Evolutionary conservation across 2,329 filamentous ascomycete genomes (phyloP), one percentile per base, ranked within the genome.

Genomic region (Stenocarpella maydis): DNA sequence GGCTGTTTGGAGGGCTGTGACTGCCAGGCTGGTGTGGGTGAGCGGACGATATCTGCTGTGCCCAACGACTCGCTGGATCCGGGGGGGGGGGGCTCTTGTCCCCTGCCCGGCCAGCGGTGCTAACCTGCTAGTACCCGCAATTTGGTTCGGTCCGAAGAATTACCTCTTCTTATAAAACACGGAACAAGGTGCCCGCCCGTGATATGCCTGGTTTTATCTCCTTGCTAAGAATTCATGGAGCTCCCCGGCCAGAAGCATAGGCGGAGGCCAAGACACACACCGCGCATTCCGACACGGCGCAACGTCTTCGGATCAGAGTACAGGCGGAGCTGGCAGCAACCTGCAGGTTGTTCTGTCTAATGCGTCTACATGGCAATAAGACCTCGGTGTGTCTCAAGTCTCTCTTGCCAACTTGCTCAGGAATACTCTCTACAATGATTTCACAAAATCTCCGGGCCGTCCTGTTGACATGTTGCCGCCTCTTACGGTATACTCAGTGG

Each of bases 401-500:
- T 49, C 7, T 49, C 26, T 50, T 43, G 19, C 17, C 24, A 21
- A 17, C n/a, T 19, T 26, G 34, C 5, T 12, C 10, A 9, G 34
- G 6, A 37, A 12, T 12, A 8, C 10, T 37, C 34, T 37, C 34
- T 37, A 21, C 17, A 2, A 34, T 34, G 19, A 12, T n/a, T 14
- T 26, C 24, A 19, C 49, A n/a, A 9, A 1, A 17, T 34, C 26
- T 41, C 37, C n/a, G 39, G 14, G 24, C 63, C 34, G 34, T 37
- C 34, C 9, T 4, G 34, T 37, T 28, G 12, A 24, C 21, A 41
- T 24, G 21, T 15, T 21, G 26, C 28, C 5, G n/a, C 43, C 14
- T 15, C 1, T n/a, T 4, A 31, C 14, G 12, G 1, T 12, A 54
- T 8, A 19, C 6, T 65, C 66, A 72, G 43, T 77, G 80, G 53